These are phyloP conservation scores for Lanmaoa pseudosensibilis DNA, from an alignment of 768 basidiomycete species.

Conservation along the genomic window DNA sequence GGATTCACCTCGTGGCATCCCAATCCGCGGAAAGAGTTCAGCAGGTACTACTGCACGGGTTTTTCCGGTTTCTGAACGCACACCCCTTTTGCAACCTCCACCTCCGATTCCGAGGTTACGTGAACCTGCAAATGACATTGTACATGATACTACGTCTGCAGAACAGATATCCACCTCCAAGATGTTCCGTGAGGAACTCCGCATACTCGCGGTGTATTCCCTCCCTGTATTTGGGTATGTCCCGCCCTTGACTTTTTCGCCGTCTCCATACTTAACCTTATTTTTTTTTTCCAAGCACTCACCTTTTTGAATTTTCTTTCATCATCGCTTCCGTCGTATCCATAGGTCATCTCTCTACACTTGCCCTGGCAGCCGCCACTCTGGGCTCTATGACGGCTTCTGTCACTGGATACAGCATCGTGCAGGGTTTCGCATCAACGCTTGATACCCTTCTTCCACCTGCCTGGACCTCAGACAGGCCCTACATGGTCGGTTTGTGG, in stretches of 20 bases:
- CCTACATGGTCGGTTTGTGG: constrained; percentile 87
- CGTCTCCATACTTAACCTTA: not conserved
- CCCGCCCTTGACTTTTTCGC: not conserved
- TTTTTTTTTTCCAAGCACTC: constrained; percentile 49
- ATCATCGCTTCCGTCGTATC: constrained; percentile 81
- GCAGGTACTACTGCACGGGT: not conserved
- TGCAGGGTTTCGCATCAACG: constrained; percentile 79
- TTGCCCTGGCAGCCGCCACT: constrained; percentile 81
- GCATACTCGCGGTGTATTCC: constrained; percentile 60
- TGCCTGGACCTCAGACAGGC: constrained; percentile 90
- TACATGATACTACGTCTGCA: constrained; percentile 2
- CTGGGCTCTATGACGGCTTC: constrained; percentile 73
- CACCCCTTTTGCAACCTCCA: constrained; percentile 50
- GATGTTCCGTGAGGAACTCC: constrained; percentile 58
- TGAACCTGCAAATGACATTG: constrained; percentile 42
- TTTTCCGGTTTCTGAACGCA: constrained; percentile 43
- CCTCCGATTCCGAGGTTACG: constrained; percentile 58
- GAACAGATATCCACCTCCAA: constrained; percentile 25
- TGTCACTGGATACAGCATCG: constrained; percentile 57
- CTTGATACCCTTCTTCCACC: constrained; percentile 93
- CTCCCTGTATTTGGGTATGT: constrained; percentile 72
- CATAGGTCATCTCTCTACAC: constrained; percentile 89
- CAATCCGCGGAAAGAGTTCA: constrained; percentile 13
- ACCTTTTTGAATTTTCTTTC: constrained; percentile 83
- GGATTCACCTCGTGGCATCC: constrained; percentile 20